Evolutionary conservation across 768 basidiomycete genomes (phyloP), one percentile per base, ranked within the genome.

Genomic region (Lactarius pseudohatsudake): DNA sequence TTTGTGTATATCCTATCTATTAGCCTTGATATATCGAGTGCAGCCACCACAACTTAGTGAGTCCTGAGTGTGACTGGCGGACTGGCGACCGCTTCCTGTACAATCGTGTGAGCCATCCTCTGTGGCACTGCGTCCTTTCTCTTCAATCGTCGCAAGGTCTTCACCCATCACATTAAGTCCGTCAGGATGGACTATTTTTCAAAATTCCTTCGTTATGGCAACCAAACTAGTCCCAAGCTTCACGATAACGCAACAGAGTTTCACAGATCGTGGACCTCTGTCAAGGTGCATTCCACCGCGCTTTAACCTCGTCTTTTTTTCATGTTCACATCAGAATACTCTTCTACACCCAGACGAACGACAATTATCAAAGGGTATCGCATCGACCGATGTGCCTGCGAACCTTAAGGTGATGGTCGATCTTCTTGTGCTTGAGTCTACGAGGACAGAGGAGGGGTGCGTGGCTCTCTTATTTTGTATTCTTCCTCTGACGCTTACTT

Each of bases 331-430:
- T 22, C 70, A 96, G 94, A 85, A 86, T 70, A 95, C 91, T 5
- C 84, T 97, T n/a, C 78, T 85, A 57, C 82, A 90, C 74, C 94
- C 95, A 0, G 94, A 97, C 76, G 94, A 97, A 79, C 83, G 94
- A 47, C 94, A 96, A 75, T 76, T 97, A 43, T 80, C 85, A 15
- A 86, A 84, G 74, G 94, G 96, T 16, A 95, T 96, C 72, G 78
- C 79, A 60, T 86, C 87, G 13, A 97, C 96, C 3, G 84, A 86
- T 75, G 94, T 96, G 0, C 93, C 95, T 9, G 79, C 77, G 30
- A 85, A 87, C 70, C 80, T 96, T 22, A 83, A 86, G 71, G 85
- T 86, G 5, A 89, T 98, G 82, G 91, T 94, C 2, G 91, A 96
- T 76, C 81, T 89, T 16, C 81, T 97, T 59, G 91, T 95, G 11